A percentile compares a stretch with the other conserved stretches of the same genome.
phyloP scores from a whole-genome alignment of 495 filamentous ascomycete genomes.

The Xylaria castorea region DNA sequence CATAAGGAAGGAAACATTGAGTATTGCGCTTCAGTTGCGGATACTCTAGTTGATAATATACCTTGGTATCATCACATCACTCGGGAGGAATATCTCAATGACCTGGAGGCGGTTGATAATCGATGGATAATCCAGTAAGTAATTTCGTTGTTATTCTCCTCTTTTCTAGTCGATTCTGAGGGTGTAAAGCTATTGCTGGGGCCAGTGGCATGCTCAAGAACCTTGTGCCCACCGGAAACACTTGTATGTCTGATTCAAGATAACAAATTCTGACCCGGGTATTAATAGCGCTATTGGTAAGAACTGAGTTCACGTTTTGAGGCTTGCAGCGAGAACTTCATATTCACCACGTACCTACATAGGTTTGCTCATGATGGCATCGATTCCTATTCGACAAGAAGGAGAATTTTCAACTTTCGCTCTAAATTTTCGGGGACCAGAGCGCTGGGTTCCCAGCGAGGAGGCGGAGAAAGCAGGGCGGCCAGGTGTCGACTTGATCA shows the following conservation, averaged over 20 bases:
- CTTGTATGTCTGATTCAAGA: not conserved
- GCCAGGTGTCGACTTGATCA: not conserved
- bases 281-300: not conserved
- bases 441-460: not conserved
- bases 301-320: not conserved
- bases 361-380: conserved; percentile 23
- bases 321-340: not conserved
- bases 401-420: not conserved
- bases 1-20: not conserved
- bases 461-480: not conserved
- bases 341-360: not conserved
- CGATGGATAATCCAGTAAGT: not conserved
- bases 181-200: not conserved
- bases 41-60: not conserved
- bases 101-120: not conserved
- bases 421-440: not conserved
- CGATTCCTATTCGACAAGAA: not conserved
- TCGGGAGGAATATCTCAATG: not conserved
- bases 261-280: not conserved
- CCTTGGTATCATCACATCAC: not conserved
- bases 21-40: not conserved
- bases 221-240: not conserved
- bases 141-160: too few species aligned
- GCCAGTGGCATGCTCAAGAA: not conserved
- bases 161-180: not conserved